Base-by-base conservation (phyloP, 345 rosid genomes). In the Gossypium thurberi region DNA sequence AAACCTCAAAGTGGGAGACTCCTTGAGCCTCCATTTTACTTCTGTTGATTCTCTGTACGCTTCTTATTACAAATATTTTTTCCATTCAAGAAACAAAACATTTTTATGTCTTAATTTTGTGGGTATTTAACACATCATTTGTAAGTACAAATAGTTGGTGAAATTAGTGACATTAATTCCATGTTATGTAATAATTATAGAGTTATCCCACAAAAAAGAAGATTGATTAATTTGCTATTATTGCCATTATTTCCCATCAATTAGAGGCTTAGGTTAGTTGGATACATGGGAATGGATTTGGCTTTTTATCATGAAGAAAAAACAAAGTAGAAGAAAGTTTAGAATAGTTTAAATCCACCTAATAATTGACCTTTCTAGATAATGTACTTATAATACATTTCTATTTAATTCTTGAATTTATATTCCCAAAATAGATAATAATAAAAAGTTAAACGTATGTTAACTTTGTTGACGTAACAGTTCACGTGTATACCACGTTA, bases 271-370 rank as follows among this genome's bases (percentile, higher is more conserved):
- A 0, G 44, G 40, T 40, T 46, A 61, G 75, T 51, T 69, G 78
- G 50, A 33, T n/a, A 43, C 11, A 37, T 53, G 2, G 44, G 73
- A 33, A 10, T 13, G 66, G 48, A 71, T 72, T 66, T 33, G 4
- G 18, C 6, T 23, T 15, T 62, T 72, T 37, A 28, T 4, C 64
- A 21, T 46, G 61, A 56, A 71, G 15, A 61, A 58, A 67, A 33
- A 33, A 33, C 6, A 4, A 28, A 28, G 37, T 28, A 28, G 37
- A 28, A 28, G 37, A 28, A 28, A 28, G 37, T 52, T 10, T 67
- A 42, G 78, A 77, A 40, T 74, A 17, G 69, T 79, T 78, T 63
- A 61, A 79, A 56, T 62, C 61, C 59, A 67, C 79, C 75, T 57
- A 82, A 79, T 37, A 77, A 77, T 77, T 74, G 75, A 74, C 75